Conservation (phyloP, 306 rosid species). For the Casuarina cunninghamiana region DNA sequence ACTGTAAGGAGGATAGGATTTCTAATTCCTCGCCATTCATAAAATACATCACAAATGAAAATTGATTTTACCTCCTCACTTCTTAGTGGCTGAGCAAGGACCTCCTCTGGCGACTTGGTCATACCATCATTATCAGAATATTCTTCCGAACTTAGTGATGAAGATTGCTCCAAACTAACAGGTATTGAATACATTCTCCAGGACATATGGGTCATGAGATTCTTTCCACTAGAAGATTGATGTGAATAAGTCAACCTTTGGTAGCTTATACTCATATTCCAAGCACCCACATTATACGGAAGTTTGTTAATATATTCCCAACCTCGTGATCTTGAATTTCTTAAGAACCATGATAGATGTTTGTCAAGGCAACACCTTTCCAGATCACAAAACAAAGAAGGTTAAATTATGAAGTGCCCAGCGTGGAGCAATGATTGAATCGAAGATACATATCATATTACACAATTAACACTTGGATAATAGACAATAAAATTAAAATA, state of each 20-base stretch:
- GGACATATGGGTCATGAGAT: slow-evolving; percentile 10
- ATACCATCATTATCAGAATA: slow-evolving; percentile 19
- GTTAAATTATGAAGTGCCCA: neutral
- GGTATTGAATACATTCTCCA: slow-evolving; percentile 31
- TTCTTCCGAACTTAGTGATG: slow-evolving; percentile 30
- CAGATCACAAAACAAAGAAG: slow-evolving; percentile 4
- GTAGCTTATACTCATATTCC: slow-evolving; percentile 21
- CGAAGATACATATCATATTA: neutral
- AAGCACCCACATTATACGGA: slow-evolving; percentile 12
- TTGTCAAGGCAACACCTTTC: slow-evolving; percentile 41
- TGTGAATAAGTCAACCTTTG: slow-evolving; percentile 27
- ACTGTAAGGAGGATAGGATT: neutral
- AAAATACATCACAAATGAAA: neutral
- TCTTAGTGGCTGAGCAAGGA: slow-evolving; percentile 40
- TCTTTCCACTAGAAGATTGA: slow-evolving; percentile 19
- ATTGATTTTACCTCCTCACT: slow-evolving; percentile 40
- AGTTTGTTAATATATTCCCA: slow-evolving; percentile 23
- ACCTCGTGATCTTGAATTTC: slow-evolving; percentile 23
- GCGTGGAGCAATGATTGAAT: neutral
- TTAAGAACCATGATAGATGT: slow-evolving; percentile 22
- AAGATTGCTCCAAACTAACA: slow-evolving; percentile 33
- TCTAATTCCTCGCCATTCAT: neutral
- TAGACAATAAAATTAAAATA: neutral
- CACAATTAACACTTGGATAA: neutral
- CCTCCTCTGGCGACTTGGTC: slow-evolving; percentile 26